Percentiles rank a stretch among this genome's conserved stretches.
Conservation (phyloP, 768 basidiomycete species). For the Boletus sensibilis region DNA sequence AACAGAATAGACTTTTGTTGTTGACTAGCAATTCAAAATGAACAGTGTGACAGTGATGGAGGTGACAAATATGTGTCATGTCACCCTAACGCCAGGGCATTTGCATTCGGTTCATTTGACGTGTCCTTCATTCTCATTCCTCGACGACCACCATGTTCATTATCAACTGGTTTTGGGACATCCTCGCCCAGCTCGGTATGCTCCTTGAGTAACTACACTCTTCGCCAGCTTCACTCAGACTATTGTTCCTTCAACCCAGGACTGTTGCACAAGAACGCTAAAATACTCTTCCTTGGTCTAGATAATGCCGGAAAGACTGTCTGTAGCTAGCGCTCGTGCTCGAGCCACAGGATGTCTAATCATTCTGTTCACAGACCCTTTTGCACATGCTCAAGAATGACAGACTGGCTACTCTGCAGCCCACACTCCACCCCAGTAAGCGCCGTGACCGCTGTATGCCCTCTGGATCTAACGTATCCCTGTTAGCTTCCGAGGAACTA, state of each 20-base stretch:
- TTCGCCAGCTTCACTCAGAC: neutral
- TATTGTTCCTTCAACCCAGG: slow-evolving; percentile 44
- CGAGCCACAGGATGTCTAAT: slow-evolving; percentile 5
- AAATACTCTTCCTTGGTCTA: slow-evolving; percentile 97
- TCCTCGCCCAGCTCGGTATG: slow-evolving; percentile 90
- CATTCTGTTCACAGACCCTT: slow-evolving; percentile 59
- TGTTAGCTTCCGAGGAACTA: slow-evolving; percentile 91
- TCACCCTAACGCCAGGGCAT: slow-evolving; percentile 8
- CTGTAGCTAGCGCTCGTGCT: slow-evolving; percentile 25
- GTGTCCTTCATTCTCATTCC: slow-evolving; percentile 22
- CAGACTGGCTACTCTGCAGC: slow-evolving; percentile 94
- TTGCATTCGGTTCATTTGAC: slow-evolving; percentile 12
- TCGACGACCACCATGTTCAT: slow-evolving; percentile 63
- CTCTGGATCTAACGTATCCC: slow-evolving; percentile 8
- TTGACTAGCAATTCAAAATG: neutral
- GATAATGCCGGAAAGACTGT: slow-evolving; percentile 99
- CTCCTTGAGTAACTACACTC: slow-evolving; percentile 1
- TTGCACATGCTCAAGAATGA: slow-evolving; percentile 99
- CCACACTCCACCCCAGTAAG: slow-evolving; percentile 96
- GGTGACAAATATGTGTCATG: slow-evolving; percentile 16
- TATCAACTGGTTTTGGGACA: slow-evolving; percentile 95
- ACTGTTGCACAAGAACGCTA: slow-evolving; percentile 95
- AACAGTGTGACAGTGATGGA: slow-evolving; percentile 6
- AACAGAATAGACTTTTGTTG: neutral
- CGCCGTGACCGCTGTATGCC: slow-evolving; percentile 9